Base-by-base conservation (phyloP, 257 asterid species). In the Nicotiana obtusifolia region DNA sequence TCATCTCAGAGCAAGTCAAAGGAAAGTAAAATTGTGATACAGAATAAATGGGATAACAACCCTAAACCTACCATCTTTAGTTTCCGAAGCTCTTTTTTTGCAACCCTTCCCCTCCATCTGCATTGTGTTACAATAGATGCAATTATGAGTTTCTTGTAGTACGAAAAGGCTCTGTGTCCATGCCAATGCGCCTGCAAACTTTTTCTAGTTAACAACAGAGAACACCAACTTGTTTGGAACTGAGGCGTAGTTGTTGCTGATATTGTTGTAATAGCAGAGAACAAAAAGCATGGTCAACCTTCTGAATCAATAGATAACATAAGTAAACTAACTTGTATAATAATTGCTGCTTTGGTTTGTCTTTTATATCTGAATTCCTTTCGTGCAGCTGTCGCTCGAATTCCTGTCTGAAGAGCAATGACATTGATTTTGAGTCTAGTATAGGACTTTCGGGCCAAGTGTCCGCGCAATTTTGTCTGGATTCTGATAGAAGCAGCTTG, bases 21-120 rank as follows among this genome's bases (percentile, higher is more conserved):
- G 62, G 62, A 75, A 75, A 75, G 17, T 75, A 75, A 75, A 57
- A 49, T 4, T 75, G 61, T 49, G 41, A 75, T 26, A 22, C 37
- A 73, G 37, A 59, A 73, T 22, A 71, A 52, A 71, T 0, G 14
- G 60, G 78, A 44, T 7, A 24, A 75, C 11, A 15, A 59, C 26
- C 17, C 80, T 24, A 26, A 33, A 54, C 86, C 71, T 87, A 94
- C 99, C 97, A 91, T 91, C 92, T 93, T 93, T 81, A 94, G 85
- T 88, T 91, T 91, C 77, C 94, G 93, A 82, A 94, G 97, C 88
- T 93, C 98, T 90, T 65, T 91, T 85, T 89, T 87, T 57, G 93
- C 99, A 84, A 83, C 86, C 88, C 83, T 87, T 78, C 97, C 97
- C 82, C 97, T 94, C 97, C 98, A 94, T 87, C 95, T 91, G 85